Conservation (phyloP, 495 filamentous ascomycete genomes). For the Halenospora varia region DNA sequence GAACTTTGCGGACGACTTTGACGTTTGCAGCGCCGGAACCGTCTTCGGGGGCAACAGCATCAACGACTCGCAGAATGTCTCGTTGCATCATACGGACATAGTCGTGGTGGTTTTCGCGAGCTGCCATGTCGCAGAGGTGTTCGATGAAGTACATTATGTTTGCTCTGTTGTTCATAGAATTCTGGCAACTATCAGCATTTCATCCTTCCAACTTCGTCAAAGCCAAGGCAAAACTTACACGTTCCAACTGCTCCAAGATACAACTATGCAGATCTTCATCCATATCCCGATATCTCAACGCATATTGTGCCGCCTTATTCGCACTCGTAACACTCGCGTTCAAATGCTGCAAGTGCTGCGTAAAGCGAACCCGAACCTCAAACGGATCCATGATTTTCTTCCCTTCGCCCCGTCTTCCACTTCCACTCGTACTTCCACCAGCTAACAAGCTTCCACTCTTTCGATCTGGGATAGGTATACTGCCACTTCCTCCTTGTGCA, state of each 20-base stretch:
- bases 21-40: conserved; percentile 91
- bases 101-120: conserved; percentile 65
- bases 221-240: conserved; percentile 39
- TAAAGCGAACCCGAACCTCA: conserved; percentile 97
- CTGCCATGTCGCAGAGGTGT: conserved; percentile 83
- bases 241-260: conserved; percentile 91
- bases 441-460: background rate
- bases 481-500: background rate
- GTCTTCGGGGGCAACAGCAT: conserved; percentile 82
- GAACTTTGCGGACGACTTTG: conserved; percentile 80
- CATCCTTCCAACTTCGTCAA: background rate
- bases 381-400: conserved; percentile 65
- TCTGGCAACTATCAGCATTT: conserved; percentile 32
- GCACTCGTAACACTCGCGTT: conserved; percentile 85
- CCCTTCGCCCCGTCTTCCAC: background rate
- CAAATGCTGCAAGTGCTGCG: conserved; percentile 76
- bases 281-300: conserved; percentile 84
- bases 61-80: conserved; percentile 84
- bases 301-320: conserved; percentile 92
- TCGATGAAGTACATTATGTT: conserved; percentile 99
- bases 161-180: conserved; percentile 91
- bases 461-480: conserved; percentile 8
- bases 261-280: conserved; percentile 96
- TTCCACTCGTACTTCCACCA: too few species aligned
- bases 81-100: conserved; percentile 92